Percentiles rank a stretch among this genome's conserved stretches.
Conservation (phyloP, 257 asterid species). For the Lithospermum erythrorhizon region DNA sequence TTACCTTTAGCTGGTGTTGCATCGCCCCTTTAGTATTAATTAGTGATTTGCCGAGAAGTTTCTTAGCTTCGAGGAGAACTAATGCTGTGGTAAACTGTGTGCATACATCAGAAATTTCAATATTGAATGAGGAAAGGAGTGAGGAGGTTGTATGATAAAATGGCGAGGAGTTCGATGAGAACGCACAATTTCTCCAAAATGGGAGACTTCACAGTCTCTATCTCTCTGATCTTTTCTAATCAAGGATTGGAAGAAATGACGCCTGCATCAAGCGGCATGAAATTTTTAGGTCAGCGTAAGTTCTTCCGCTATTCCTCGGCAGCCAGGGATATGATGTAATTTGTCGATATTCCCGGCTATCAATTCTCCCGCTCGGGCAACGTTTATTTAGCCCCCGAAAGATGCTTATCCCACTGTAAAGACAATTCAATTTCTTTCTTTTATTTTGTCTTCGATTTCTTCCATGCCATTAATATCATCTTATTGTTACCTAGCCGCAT, state of each 20-base stretch:
- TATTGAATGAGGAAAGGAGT: slow-evolving; percentile 52
- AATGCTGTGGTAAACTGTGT: slow-evolving; percentile 1
- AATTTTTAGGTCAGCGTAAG: background rate
- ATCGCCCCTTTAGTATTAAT: no score
- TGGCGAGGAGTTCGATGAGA: slow-evolving; percentile 75
- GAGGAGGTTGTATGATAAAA: slow-evolving; percentile 49
- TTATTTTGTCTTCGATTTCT: no score
- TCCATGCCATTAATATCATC: no score
- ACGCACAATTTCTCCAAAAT: slow-evolving; percentile 61
- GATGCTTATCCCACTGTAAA: no score
- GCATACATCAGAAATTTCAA: slow-evolving; percentile 27
- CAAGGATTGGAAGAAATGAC: slow-evolving; percentile 49
- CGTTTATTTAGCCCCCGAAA: slow-evolving; percentile 58
- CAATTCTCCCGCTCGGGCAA: slow-evolving; percentile 88
- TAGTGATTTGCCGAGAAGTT: no score
- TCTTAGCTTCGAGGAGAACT: background rate
- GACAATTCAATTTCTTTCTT: no score
- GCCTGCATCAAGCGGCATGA: slow-evolving; percentile 35
- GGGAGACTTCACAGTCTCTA: slow-evolving; percentile 85
- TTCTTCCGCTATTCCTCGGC: background rate
- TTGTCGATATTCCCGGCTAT: slow-evolving; percentile 40
- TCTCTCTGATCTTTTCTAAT: slow-evolving; percentile 63
- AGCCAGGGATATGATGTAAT: slow-evolving; percentile 9
- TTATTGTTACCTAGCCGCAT: no score
- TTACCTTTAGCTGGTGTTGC: no score